A percentile compares a stretch with the other conserved stretches of the same genome.
phyloP scores from a whole-genome alignment of 163 green algal species.

The Chlorella variabilis region DNA sequence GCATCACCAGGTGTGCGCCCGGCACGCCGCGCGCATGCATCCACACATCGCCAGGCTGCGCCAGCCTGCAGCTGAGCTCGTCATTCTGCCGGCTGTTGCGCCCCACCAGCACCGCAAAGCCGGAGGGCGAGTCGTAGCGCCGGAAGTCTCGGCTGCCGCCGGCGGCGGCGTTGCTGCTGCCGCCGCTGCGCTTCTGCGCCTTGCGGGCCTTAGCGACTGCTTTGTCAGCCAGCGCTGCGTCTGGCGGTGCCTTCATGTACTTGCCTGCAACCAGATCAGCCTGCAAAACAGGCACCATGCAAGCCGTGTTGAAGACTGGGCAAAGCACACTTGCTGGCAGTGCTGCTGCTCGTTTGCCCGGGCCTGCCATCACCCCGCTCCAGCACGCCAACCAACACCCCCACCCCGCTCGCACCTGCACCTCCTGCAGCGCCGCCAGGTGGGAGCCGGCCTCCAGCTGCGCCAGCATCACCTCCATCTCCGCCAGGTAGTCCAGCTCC shows the following conservation, averaged over 20 bases:
- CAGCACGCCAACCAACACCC: too few species aligned
- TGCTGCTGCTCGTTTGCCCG: too few species aligned
- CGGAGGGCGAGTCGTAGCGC: conserved; percentile 57
- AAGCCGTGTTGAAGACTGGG: neutral
- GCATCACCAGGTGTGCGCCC: conserved; percentile 52
- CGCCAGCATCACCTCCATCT: conserved; percentile 55
- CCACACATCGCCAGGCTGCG: conserved; percentile 79
- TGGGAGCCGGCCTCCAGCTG: conserved; percentile 53
- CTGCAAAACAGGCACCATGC: conserved; percentile 50
- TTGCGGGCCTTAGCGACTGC: conserved; percentile 60
- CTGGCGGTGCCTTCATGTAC: conserved; percentile 71
- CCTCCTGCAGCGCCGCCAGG: conserved; percentile 64
- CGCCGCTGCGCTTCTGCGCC: neutral
- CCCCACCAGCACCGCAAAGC: conserved; percentile 75
- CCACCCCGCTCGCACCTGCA: conserved; percentile 23
- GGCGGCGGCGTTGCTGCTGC: too few species aligned
- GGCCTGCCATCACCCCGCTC: too few species aligned
- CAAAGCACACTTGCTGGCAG: too few species aligned
- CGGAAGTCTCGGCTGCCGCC: conserved; percentile 44
- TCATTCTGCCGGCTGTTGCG: conserved; percentile 92
- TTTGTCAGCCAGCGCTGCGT: conserved; percentile 72
- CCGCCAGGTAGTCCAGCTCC: conserved; percentile 71
- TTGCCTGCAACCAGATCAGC: conserved; percentile 68
- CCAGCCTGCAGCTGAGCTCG: conserved; percentile 72
- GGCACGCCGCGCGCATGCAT: conserved; percentile 74